These are phyloP conservation scores for Colletotrichum australisinense DNA, from an alignment of 2,329 filamentous ascomycete species.

Conservation along the genomic window DNA sequence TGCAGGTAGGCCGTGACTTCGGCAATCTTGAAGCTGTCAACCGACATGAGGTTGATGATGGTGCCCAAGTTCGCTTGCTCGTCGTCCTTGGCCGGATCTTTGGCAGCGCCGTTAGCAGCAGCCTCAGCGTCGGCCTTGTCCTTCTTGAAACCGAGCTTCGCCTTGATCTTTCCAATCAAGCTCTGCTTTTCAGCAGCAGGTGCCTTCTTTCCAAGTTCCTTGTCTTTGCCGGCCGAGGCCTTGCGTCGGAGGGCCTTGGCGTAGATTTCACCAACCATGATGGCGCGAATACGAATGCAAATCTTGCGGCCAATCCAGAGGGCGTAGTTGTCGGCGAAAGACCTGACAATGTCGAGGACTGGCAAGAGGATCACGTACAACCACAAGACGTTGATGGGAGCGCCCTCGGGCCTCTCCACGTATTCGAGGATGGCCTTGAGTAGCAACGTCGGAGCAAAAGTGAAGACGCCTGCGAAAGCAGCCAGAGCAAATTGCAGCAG, in stretches of 20 bases:
- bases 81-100: conserved; percentile 59
- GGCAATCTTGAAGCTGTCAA: conserved; percentile 98
- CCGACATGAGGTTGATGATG: conserved; percentile 99
- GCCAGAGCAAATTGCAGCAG: conserved; percentile 85
- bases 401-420: conserved; percentile 82
- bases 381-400: conserved; percentile 91
- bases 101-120: conserved; percentile 46
- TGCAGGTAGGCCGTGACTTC: conserved; percentile 96
- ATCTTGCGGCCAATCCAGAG: conserved; percentile 95
- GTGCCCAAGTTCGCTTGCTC: conserved; percentile 92
- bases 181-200: conserved; percentile 49
- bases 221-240: conserved; percentile 82
- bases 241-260: conserved; percentile 94
- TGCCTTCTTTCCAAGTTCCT: conserved; percentile 71
- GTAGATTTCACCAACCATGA: conserved; percentile 98
- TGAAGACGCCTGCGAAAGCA: conserved; percentile 81
- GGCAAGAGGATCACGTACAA: conserved; percentile 94
- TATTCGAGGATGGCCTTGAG: conserved; percentile 93
- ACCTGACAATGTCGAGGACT: conserved; percentile 82
- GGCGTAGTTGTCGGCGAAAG: conserved; percentile 85
- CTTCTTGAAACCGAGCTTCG: conserved; percentile 68
- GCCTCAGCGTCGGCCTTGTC: conserved; percentile 48
- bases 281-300: conserved; percentile 91
- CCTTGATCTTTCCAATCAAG: conserved; percentile 62
- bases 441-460: conserved; percentile 91